Evolutionary conservation across 192 early-diverging fungal genomes (phyloP).

Genomic region (Obelidium mucronatum): DNA sequence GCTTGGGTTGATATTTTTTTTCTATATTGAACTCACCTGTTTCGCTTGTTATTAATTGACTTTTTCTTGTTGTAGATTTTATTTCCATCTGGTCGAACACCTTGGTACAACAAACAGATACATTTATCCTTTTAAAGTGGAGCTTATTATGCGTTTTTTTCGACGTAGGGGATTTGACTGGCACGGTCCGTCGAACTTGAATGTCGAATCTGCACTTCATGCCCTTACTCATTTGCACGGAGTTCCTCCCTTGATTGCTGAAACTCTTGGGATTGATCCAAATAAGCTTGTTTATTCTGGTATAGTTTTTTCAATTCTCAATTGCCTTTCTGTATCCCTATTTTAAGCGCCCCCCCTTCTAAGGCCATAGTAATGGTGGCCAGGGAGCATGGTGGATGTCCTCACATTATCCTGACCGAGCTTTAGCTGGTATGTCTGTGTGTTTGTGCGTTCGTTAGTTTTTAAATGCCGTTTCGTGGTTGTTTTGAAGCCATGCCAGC

Average conservation of each 20-base stretch:
- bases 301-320: constrained; percentile 14
- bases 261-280: constrained; percentile 44
- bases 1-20: constrained; percentile 65
- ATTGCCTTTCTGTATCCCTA: constrained; percentile 1
- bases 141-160: neutral
- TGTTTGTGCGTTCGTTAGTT: neutral
- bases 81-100: constrained; percentile 72
- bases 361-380: constrained; percentile 80
- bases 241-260: constrained; percentile 48
- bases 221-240: constrained; percentile 59
- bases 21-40: constrained; percentile 12
- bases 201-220: constrained; percentile 64
- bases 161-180: constrained; percentile 81
- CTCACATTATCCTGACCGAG: constrained; percentile 75
- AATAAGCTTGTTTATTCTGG: constrained; percentile 64
- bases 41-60: neutral
- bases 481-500: constrained; percentile 67
- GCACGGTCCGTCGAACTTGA: constrained; percentile 75
- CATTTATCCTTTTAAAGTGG: neutral
- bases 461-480: neutral
- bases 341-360: neutral
- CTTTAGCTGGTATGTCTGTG: constrained; percentile 61
- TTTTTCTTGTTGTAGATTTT: constrained; percentile 55
- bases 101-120: constrained; percentile 58
- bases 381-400: constrained; percentile 80